These are phyloP conservation scores for Arthrobotrys megalospora DNA, from an alignment of 2,329 filamentous ascomycete genomes.

Conservation along the genomic window DNA sequence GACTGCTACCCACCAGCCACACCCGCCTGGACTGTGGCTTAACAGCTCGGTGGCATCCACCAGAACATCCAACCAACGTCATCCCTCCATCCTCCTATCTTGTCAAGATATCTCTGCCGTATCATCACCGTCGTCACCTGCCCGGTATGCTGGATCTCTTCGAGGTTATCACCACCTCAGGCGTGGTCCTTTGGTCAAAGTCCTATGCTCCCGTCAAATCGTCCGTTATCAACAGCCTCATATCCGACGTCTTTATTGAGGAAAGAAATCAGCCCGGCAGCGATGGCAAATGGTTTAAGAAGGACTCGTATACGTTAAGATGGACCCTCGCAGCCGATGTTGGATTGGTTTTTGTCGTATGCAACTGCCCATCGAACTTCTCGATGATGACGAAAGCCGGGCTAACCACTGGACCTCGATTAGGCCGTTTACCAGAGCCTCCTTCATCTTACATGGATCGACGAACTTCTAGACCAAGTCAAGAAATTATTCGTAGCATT, in stretches of 20 bases:
- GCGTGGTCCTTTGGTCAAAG: constrained; percentile 96
- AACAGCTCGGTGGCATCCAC: constrained; percentile 26
- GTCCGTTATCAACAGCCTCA: constrained; percentile 91
- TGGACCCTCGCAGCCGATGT: constrained; percentile 95
- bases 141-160: constrained; percentile 81
- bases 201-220: constrained; percentile 84
- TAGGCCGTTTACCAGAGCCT: constrained; percentile 97
- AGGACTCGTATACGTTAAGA: constrained; percentile 93
- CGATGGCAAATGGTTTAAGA: constrained; percentile 79
- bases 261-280: constrained; percentile 79
- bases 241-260: constrained; percentile 97
- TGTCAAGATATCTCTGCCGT: not conserved
- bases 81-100: constrained; percentile 4
- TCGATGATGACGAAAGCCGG: not conserved
- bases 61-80: constrained; percentile 8
- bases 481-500: constrained; percentile 91
- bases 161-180: constrained; percentile 94
- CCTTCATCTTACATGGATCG: constrained; percentile 95
- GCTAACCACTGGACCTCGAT: constrained; percentile 56
- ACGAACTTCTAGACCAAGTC: constrained; percentile 95
- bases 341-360: constrained; percentile 92
- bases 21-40: not conserved
- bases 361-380: constrained; percentile 65
- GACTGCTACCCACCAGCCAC: constrained; percentile 52
- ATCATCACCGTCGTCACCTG: not conserved